Percentiles rank a stretch among this genome's conserved stretches.
phyloP scores from a whole-genome alignment of 257 asterid genomes.

The Lycium ferocissimum region DNA sequence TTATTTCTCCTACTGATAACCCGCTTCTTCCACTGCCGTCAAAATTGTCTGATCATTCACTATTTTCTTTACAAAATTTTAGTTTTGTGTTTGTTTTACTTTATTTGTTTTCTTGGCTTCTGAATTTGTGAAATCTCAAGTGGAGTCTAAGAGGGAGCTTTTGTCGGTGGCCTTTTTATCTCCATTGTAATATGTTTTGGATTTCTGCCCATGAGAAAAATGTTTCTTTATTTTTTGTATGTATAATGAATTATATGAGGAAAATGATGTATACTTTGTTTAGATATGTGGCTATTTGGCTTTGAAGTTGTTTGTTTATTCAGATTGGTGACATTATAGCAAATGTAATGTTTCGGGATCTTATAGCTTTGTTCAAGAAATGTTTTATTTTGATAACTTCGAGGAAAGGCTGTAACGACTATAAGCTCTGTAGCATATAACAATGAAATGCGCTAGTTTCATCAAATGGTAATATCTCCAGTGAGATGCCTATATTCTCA shows the following conservation, averaged over 20 bases:
- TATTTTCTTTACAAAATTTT: background rate
- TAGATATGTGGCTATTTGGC: background rate
- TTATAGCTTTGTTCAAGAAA: background rate
- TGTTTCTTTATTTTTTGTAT: background rate
- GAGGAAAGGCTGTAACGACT: too few species aligned
- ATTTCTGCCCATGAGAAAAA: background rate
- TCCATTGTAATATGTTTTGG: background rate
- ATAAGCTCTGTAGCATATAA: background rate
- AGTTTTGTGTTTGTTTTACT: background rate
- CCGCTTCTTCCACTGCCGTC: constrained; percentile 40
- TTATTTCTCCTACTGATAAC: too few species aligned
- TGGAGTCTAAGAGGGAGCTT: background rate
- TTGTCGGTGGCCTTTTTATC: background rate
- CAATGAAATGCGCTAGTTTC: background rate
- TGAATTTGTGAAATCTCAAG: background rate
- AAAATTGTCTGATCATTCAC: constrained; percentile 50
- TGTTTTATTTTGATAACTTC: too few species aligned
- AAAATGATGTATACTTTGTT: too few species aligned
- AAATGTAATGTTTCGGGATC: background rate
- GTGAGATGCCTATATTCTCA: background rate
- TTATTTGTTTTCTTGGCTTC: background rate
- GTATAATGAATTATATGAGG: too few species aligned
- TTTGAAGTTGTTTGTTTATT: background rate
- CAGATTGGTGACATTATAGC: background rate
- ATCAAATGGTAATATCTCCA: background rate